Base-by-base conservation (phyloP, 805 yeast genomes). In the Candida vartiovaarae region DNA sequence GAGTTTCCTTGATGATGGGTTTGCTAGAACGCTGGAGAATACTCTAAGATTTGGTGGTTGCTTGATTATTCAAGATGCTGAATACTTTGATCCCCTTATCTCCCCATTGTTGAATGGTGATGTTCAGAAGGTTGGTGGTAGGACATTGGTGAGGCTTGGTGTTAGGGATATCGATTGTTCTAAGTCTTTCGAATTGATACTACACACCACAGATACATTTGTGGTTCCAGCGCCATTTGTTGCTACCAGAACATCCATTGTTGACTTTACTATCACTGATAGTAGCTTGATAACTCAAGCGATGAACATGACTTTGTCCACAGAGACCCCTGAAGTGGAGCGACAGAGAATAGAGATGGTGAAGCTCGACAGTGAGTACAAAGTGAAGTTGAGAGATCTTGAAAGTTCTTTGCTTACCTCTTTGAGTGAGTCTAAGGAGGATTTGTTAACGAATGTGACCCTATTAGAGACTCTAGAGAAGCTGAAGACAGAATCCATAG, bases 41-140 rank as follows among this genome's bases (percentile, higher is more conserved):
- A 82, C 95, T 0, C 58, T 90, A 27, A 68, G 93, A 50, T 90
- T 90, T 68, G 97, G 98, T 4, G 88, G 86, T 3, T 54, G 75
- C 1, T 65, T 91, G 6, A 56, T 90, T 10, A 71, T 91, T 15
- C 78, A 78, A 51, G 91, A 91, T 63, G 89, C 90, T 4, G 97
- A 91, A 55, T 65, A 72, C 50, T 80, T 75, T 55, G 91, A 91
- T 57, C 95, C 96, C 0, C 63, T 85, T 6, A 56, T 91, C 8
- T 75, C 75, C 44, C 70, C 83, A 0, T 61, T 91, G 1, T 60
- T 91, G 39, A 70, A 76, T 38, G 67, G 69, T 30, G 95, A 88
- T 46, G 70, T 76, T 33, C 71, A 71, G 28, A 66, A 70, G 28
- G 69, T 80, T 28, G 96, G 96, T 3, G 93, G 93, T 0, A 68